phyloP scores from a whole-genome alignment of 2,329 filamentous ascomycete species.

The Ceratocystis harringtonii region DNA sequence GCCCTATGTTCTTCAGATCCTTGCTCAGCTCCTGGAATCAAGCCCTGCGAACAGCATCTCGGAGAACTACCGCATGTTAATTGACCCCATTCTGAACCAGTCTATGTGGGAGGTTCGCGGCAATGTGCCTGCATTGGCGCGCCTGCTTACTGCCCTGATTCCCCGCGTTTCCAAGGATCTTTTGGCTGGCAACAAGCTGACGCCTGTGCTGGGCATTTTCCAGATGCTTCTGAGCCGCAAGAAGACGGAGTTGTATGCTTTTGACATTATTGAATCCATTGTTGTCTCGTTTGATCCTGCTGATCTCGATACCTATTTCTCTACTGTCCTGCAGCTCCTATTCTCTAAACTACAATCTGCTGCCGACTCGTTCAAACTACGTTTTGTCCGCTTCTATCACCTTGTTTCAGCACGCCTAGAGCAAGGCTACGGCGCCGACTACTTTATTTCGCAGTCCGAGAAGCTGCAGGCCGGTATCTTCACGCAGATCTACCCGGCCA shows the following conservation, averaged over 20 bases:
- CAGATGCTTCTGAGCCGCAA: slow-evolving; percentile 74
- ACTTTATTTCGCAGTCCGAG: slow-evolving; percentile 76
- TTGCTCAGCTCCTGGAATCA: slow-evolving; percentile 77
- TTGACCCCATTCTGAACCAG: slow-evolving; percentile 66
- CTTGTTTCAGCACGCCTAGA: slow-evolving; percentile 67
- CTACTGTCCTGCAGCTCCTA: slow-evolving; percentile 64
- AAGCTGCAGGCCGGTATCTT: slow-evolving; percentile 68
- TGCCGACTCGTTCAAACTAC: slow-evolving; percentile 66
- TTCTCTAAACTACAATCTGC: slow-evolving; percentile 56
- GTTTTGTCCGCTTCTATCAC: slow-evolving; percentile 91
- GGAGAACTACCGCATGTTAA: slow-evolving; percentile 62
- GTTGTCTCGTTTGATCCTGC: slow-evolving; percentile 55
- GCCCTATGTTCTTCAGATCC: slow-evolving; percentile 91
- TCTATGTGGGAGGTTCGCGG: slow-evolving; percentile 80
- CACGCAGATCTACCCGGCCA: slow-evolving; percentile 65
- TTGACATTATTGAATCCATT: slow-evolving; percentile 77
- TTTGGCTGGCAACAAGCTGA: slow-evolving; percentile 62
- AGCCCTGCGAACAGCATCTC: slow-evolving; percentile 68
- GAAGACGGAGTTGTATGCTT: slow-evolving; percentile 70
- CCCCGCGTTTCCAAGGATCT: slow-evolving; percentile 61
- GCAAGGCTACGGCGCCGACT: slow-evolving; percentile 77
- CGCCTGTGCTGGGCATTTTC: slow-evolving; percentile 87
- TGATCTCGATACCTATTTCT: slow-evolving; percentile 60
- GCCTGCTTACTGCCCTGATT: slow-evolving; percentile 71
- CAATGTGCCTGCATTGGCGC: slow-evolving; percentile 80